Evolutionary conservation across 2,329 filamentous ascomycete species (phyloP).

Genomic region (Scedosporium apiospermum): DNA sequence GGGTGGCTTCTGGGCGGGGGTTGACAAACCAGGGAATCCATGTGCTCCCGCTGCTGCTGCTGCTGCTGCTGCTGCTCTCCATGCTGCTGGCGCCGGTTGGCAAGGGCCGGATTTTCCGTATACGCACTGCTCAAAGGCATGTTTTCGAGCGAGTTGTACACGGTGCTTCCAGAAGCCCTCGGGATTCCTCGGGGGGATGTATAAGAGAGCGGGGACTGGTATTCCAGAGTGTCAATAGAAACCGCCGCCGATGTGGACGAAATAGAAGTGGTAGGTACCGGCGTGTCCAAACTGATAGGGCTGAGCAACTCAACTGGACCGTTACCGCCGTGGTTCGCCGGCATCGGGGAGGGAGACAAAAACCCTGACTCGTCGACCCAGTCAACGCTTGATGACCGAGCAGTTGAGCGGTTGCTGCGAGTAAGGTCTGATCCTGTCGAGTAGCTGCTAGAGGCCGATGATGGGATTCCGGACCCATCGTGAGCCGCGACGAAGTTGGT

Average conservation of each 20-base stretch:
- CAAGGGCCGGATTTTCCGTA: background rate
- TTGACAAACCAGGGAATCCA: background rate
- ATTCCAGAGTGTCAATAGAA: background rate
- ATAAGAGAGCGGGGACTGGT: background rate
- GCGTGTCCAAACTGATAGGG: background rate
- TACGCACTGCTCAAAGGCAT: background rate
- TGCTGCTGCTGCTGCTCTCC: too few relatives aligned
- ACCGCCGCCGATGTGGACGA: background rate
- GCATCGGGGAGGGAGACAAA: background rate
- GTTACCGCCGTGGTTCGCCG: background rate
- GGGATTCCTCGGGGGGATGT: background rate
- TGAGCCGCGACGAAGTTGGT: background rate
- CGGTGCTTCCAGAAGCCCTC: background rate
- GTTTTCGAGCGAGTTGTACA: background rate
- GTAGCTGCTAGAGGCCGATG: conserved; percentile 5
- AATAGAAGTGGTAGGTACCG: background rate
- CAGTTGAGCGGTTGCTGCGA: background rate
- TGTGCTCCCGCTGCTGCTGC: background rate
- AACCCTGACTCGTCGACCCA: conserved; percentile 2
- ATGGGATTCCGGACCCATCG: conserved; percentile 1
- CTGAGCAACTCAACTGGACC: background rate
- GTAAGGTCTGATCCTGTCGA: conserved; percentile 1
- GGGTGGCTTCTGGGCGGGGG: too few relatives aligned
- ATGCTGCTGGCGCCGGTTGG: background rate
- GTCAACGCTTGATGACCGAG: background rate